Percentiles rank a stretch among this genome's conserved stretches.
Conservation (phyloP, 768 basidiomycete genomes). For the Cystobasidium onofrii region DNA sequence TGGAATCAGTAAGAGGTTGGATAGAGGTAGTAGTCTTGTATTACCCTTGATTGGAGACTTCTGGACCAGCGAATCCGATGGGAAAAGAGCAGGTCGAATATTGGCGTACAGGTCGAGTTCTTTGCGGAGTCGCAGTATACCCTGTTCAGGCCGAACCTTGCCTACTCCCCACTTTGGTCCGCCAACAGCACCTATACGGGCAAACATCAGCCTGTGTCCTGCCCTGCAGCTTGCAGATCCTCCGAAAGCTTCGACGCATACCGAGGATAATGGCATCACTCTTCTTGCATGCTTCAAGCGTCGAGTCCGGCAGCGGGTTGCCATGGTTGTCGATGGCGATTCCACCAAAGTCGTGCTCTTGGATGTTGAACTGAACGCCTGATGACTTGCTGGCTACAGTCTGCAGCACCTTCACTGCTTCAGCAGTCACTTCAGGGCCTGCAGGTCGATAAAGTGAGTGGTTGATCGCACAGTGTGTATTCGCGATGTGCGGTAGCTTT, state of each 20-base stretch:
- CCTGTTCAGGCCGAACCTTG: slow-evolving; percentile 83
- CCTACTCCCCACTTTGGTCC: slow-evolving; percentile 97
- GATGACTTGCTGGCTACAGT: slow-evolving; percentile 55
- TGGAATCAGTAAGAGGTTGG: no score
- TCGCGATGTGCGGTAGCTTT: not conserved
- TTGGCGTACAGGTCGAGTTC: slow-evolving; percentile 92
- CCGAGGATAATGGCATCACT: slow-evolving; percentile 97
- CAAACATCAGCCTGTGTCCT: not conserved
- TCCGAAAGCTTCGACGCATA: slow-evolving; percentile 42
- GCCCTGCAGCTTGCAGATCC: not conserved
- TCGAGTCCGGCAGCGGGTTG: slow-evolving; percentile 74
- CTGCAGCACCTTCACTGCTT: slow-evolving; percentile 77
- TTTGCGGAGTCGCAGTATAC: slow-evolving; percentile 80
- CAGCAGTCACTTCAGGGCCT: slow-evolving; percentile 83
- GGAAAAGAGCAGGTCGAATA: slow-evolving; percentile 92
- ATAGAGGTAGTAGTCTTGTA: slow-evolving; percentile 64
- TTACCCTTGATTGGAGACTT: slow-evolving; percentile 82
- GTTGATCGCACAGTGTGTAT: not conserved
- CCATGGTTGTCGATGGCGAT: slow-evolving; percentile 80
- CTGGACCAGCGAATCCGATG: slow-evolving; percentile 75
- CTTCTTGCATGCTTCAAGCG: slow-evolving; percentile 76
- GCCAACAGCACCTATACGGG: slow-evolving; percentile 73
- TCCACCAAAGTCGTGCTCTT: slow-evolving; percentile 76
- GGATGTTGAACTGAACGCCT: slow-evolving; percentile 63
- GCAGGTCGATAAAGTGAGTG: slow-evolving; percentile 7